phyloP scores from a whole-genome alignment of 805 yeast genomes.

The Limtongozyma cylindracea region DNA sequence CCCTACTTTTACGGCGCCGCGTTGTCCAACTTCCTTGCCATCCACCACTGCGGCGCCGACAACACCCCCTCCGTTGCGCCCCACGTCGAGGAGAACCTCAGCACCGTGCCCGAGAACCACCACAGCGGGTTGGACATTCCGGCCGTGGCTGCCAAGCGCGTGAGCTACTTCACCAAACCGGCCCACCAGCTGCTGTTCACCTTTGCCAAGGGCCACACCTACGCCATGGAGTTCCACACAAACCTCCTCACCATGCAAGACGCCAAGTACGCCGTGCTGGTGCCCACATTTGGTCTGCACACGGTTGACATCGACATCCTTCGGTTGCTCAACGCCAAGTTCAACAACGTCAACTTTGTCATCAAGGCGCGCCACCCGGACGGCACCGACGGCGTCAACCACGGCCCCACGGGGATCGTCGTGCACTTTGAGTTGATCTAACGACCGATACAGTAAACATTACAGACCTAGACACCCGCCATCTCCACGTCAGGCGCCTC shows the following conservation, averaged over 20 bases:
- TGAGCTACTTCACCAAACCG: constrained; percentile 14
- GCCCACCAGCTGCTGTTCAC: constrained; percentile 12
- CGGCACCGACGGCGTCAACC: too few relatives aligned
- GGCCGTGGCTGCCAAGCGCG: constrained; percentile 10
- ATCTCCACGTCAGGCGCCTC: constrained; percentile 2
- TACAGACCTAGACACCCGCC: too few relatives aligned
- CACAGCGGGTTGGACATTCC: constrained; percentile 9
- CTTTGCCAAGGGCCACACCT: constrained; percentile 12
- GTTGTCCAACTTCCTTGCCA: constrained; percentile 25
- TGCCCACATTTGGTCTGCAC: constrained; percentile 20
- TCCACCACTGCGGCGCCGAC: constrained; percentile 8
- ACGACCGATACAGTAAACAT: too few relatives aligned
- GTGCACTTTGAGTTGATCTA: too few relatives aligned
- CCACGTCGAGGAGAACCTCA: constrained; percentile 7
- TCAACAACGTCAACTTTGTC: constrained; percentile 20
- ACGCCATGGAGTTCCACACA: constrained; percentile 27
- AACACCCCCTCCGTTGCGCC: constrained; percentile 1
- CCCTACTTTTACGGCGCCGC: constrained; percentile 43
- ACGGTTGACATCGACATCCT: constrained; percentile 18
- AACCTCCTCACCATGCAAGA: constrained; percentile 22
- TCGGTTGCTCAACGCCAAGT: constrained; percentile 14
- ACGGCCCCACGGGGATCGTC: too few relatives aligned
- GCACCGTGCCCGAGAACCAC: constrained; percentile 1
- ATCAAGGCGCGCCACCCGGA: constrained; percentile 13
- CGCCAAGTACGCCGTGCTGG: constrained; percentile 20